Base-by-base conservation (phyloP, 495 filamentous ascomycete species). In the Xylaria telfairii region DNA sequence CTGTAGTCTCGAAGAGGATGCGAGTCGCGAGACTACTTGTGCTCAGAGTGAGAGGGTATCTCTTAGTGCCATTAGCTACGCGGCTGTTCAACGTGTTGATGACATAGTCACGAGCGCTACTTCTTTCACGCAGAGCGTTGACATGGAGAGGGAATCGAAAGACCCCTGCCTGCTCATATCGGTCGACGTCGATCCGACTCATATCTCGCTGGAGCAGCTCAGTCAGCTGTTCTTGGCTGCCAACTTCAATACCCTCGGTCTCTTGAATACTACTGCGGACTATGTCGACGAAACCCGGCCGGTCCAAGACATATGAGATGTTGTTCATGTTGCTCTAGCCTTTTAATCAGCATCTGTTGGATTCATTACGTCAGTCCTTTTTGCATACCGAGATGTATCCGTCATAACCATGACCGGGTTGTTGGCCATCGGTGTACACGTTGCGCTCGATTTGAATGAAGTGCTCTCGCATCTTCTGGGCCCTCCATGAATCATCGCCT, bases 401-500 rank as follows among this genome's bases (percentile, higher is more conserved):
- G 32, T 57, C 10, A 13, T 26, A 63, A 41, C 82, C 82, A 37
- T 85, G 83, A 10, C 74, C 79, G 1, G 77, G 63, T 19, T 76
- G 72, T 0, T 73, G 73, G 6, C 71, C 51, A 0, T 76, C 69
- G 4, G 81, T 62, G 81, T 90, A 90, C 24, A 82, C 60, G 73
- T 84, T 85, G 41, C 81, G 80, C 77, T 90, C 88, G 63, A 89
- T 67, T 26, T 73, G 73, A 28, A 76, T 72, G 69, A 87, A 84
- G 71, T 83, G 80, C 62, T 80, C 74, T 65, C 83, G 74, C 86
- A 87, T 88, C 69, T 84, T 82, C 17, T 63, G 62, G 1, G 82
- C 71, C 3, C 64, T 73, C 84, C 84, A 87, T 0, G 81, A 80
- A 34, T 53, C 44, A 68, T 87, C 84, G 6, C 83, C 82, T 3